Percentiles rank a stretch among this genome's conserved stretches.
Evolutionary conservation across 768 basidiomycete species (phyloP).

Genomic region (Pisolithus orientalis): DNA sequence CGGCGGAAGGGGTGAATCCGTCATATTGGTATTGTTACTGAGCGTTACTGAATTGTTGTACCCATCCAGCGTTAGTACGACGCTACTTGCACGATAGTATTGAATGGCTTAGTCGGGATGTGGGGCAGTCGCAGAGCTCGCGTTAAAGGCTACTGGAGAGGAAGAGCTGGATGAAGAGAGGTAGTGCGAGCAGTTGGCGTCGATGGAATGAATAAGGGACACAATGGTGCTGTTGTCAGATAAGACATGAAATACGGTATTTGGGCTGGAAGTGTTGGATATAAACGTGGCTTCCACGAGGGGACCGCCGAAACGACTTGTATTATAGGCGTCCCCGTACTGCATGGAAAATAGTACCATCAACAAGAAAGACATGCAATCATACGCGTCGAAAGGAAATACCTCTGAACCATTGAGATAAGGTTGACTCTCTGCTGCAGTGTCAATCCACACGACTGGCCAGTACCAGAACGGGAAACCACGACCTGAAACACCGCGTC

Average conservation of each 20-base stretch:
- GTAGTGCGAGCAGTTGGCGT: conserved; percentile 36
- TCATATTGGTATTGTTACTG: conserved; percentile 30
- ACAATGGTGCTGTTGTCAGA: conserved; percentile 43
- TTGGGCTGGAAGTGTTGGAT: conserved; percentile 27
- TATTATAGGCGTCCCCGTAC: conserved; percentile 42
- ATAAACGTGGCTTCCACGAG: conserved; percentile 33
- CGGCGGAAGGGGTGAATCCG: conserved; percentile 47
- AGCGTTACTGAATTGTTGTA: conserved; percentile 60
- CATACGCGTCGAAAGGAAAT: background rate
- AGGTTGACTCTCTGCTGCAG: conserved; percentile 17
- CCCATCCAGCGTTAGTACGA: conserved; percentile 55
- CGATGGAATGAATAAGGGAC: conserved; percentile 38
- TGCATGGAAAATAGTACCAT: conserved; percentile 19
- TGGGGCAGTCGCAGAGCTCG: conserved; percentile 20
- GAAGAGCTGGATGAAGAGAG: conserved; percentile 29
- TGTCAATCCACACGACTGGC: conserved; percentile 49
- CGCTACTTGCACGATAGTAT: conserved; percentile 63
- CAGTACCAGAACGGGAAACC: conserved; percentile 64
- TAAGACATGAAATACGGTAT: conserved; percentile 39
- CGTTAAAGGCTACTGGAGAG: conserved; percentile 27
- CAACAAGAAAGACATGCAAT: background rate
- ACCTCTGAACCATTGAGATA: conserved; percentile 38
- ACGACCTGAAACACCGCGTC: conserved; percentile 40
- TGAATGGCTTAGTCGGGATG: conserved; percentile 53
- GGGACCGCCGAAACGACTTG: conserved; percentile 44